Evolutionary conservation across 768 basidiomycete species (phyloP), one percentile per base, ranked within the genome.

Genomic region (Boletus rubescentipes): DNA sequence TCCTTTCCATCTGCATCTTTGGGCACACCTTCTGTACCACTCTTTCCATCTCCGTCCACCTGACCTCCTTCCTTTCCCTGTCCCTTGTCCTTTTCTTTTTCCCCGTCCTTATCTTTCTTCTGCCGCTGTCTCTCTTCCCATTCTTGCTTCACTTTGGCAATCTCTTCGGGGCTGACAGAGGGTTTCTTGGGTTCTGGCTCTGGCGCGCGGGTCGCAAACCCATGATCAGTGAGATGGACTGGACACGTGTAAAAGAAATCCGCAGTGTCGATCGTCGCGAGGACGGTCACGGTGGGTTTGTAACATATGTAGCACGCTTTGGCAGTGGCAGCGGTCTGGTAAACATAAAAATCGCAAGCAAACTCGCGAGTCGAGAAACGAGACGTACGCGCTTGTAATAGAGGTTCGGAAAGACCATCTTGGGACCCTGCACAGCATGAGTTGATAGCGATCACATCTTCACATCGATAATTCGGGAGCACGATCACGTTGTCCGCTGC

Each of bases 181-280:
- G 59, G 65, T 41, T 71, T 69, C 54, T 71, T 71, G 51, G 61
- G 35, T 53, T 68, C 68, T 81, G 66, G 49, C 65, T 79, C 61
- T 44, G 69, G 72, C 46, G 83, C 71, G 40, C 74, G 72, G 10
- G 74, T 79, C 9, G 88, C 85, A 71, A 97, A 96, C 20, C 84
- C 91, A 26, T 75, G 72, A 67, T 98, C 94, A 7, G 76, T 74
- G 51, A 97, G 81, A 73, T 98, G 95, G n/a, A 72, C 70, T 1
- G 83, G 79, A 65, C 95, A 98, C 0, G 84, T 80, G 69, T 96
- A 97, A 31, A 98, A 51, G 67, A 94, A 97, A 71, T 97, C 95
- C 11, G 81, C 75, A 9, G 88, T 85, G 65, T 90, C 84, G 57
- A 87, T 73, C 4, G 93, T 96, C 20, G 93, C 89, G 20, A 97